Percentiles rank a stretch among this genome's conserved stretches.
Conservation (phyloP, 345 rosid genomes). For the Lenwebbia sp. region DNA sequence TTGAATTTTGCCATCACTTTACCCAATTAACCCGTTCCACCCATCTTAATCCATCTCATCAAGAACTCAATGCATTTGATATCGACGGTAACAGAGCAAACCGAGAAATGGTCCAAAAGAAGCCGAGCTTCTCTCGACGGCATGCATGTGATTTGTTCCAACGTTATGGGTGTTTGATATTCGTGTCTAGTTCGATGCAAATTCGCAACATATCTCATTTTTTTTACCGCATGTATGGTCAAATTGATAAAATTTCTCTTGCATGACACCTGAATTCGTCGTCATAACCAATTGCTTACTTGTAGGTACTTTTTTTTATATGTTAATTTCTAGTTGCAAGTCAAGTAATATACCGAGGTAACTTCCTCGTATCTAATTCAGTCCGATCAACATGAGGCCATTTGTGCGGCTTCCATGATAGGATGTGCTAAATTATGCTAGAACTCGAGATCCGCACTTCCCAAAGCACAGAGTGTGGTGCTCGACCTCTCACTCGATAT, state of each 20-base stretch:
- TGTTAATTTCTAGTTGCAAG: background rate
- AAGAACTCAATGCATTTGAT: background rate
- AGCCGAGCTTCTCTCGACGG: background rate
- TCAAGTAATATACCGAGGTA: background rate
- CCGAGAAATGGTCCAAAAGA: background rate
- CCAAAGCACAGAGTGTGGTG: too few species aligned
- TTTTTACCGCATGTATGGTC: accelerated
- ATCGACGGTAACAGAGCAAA: background rate
- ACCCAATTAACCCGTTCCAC: background rate
- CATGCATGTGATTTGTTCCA: background rate
- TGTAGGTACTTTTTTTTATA: background rate
- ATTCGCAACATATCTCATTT: background rate
- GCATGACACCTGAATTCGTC: background rate
- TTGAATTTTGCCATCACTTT: background rate
- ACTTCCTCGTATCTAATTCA: background rate
- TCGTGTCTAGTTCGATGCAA: background rate
- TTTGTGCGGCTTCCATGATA: background rate
- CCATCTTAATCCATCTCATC: background rate
- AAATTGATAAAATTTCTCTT: background rate
- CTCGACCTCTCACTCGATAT: background rate
- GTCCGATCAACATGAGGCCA: accelerated
- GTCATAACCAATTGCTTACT: background rate
- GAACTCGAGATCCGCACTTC: background rate
- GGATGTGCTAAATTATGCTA: background rate
- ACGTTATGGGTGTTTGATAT: background rate